Percentiles rank a stretch among this genome's conserved stretches.
Conservation (phyloP, 768 basidiomycete genomes). For the Suillus fuscotomentosus region DNA sequence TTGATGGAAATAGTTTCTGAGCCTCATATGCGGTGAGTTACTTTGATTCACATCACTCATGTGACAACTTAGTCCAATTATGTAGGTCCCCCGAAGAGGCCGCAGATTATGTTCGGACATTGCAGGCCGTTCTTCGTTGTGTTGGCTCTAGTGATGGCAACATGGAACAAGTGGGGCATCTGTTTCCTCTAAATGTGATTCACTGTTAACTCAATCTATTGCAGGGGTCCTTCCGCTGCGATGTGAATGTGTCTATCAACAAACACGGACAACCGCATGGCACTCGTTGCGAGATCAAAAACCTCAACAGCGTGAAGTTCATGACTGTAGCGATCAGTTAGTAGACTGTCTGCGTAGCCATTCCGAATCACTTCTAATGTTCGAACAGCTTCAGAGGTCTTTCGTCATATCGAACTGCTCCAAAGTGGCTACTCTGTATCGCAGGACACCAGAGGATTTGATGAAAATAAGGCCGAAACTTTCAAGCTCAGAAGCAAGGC, state of each 20-base stretch:
- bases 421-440: slow-evolving; percentile 41
- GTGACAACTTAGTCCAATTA: neutral
- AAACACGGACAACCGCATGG: slow-evolving; percentile 59
- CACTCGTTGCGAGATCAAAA: slow-evolving; percentile 95
- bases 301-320: slow-evolving; percentile 88
- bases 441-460: slow-evolving; percentile 91
- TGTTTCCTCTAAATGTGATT: neutral
- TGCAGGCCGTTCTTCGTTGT: slow-evolving; percentile 79
- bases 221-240: slow-evolving; percentile 91
- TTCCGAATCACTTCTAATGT: neutral
- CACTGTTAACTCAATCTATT: slow-evolving; percentile 8
- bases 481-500: slow-evolving; percentile 86
- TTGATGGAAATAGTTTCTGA: slow-evolving; percentile 96
- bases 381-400: slow-evolving; percentile 75
- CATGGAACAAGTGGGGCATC: slow-evolving; percentile 81
- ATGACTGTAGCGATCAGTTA: slow-evolving; percentile 83
- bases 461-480: slow-evolving; percentile 79
- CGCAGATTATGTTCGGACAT: slow-evolving; percentile 75
- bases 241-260: slow-evolving; percentile 93
- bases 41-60: neutral
- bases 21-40: slow-evolving; percentile 72
- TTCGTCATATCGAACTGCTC: slow-evolving; percentile 69
- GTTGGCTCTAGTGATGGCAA: slow-evolving; percentile 91
- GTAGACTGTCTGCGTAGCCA: slow-evolving; percentile 19
- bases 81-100: slow-evolving; percentile 83